Percentiles rank a stretch among this genome's conserved stretches.
These are phyloP conservation scores for Apiotrichum porosum DNA, from an alignment of 1,284 basidiomycete genomes.

Conservation along the genomic window DNA sequence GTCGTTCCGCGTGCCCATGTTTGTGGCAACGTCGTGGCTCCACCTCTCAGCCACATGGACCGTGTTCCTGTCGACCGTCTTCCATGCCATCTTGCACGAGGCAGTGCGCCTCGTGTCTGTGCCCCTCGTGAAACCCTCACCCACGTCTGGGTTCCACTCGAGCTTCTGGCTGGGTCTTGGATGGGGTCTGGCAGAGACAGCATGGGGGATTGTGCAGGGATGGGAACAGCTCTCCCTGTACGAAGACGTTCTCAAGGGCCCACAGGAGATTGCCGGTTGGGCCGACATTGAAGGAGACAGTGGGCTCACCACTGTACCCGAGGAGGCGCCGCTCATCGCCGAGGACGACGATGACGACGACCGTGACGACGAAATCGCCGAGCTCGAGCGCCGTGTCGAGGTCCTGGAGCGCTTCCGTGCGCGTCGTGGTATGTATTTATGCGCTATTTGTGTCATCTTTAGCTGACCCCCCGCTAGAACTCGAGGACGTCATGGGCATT, in stretches of 20 bases:
- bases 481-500: conserved; percentile 44
- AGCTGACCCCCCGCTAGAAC: conserved; percentile 24
- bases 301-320: conserved; percentile 10
- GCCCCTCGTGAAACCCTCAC: conserved; percentile 34
- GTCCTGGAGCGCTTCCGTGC: conserved; percentile 43
- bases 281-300: conserved; percentile 9
- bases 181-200: conserved; percentile 44
- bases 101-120: conserved; percentile 38
- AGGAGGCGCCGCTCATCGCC: conserved; percentile 15
- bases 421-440: conserved; percentile 30
- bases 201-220: conserved; percentile 46
- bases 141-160: conserved; percentile 45
- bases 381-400: conserved; percentile 43
- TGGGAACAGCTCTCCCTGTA: conserved; percentile 46
- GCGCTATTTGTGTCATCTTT: not conserved
- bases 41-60: conserved; percentile 7
- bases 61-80: conserved; percentile 18
- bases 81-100: conserved; percentile 42
- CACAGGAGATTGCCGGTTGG: not conserved
- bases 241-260: conserved; percentile 37
- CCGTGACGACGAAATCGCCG: conserved; percentile 27
- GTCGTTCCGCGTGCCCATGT: conserved; percentile 39
- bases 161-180: conserved; percentile 47
- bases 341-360: conserved; percentile 9
- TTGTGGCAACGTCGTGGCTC: conserved; percentile 32